Evolutionary conservation across 352 stramenopile genomes (phyloP).

Genomic region (Globisporangium cystogenes): DNA sequence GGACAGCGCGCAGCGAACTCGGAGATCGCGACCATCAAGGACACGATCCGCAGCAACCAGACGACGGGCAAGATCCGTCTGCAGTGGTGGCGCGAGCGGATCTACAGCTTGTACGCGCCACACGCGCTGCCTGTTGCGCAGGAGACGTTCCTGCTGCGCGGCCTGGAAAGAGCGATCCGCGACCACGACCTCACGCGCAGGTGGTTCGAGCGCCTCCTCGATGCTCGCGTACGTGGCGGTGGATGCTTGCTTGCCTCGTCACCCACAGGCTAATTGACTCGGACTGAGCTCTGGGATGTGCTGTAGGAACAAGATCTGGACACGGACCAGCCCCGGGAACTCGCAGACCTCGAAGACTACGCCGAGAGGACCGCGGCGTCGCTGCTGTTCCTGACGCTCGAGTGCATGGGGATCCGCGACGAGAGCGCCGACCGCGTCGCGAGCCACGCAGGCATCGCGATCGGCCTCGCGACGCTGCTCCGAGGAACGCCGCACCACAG

Average conservation of each 20-base stretch:
- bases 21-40: constrained; percentile 88
- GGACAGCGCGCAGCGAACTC: constrained; percentile 84
- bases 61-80: constrained; percentile 87
- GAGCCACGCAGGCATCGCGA: constrained; percentile 78
- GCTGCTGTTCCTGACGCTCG: constrained; percentile 86
- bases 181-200: constrained; percentile 75
- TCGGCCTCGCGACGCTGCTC: constrained; percentile 82
- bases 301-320: constrained; percentile 77
- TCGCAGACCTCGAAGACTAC: constrained; percentile 82
- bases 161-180: constrained; percentile 58
- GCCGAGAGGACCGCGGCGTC: constrained; percentile 87
- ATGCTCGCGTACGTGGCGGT: constrained; percentile 53
- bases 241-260: background rate
- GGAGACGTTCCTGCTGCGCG: constrained; percentile 66
- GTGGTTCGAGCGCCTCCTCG: constrained; percentile 90
- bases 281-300: no score
- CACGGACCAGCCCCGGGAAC: constrained; percentile 55
- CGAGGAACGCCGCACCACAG: constrained; percentile 69
- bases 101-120: constrained; percentile 61
- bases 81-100: constrained; percentile 90
- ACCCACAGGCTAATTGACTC: background rate
- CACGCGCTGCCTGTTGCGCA: constrained; percentile 9
- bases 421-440: constrained; percentile 71
- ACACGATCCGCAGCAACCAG: constrained; percentile 81
- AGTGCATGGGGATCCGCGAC: constrained; percentile 77